Base-by-base conservation (phyloP, 176 grass and related monocot species). In the Metroxylon sagu region DNA sequence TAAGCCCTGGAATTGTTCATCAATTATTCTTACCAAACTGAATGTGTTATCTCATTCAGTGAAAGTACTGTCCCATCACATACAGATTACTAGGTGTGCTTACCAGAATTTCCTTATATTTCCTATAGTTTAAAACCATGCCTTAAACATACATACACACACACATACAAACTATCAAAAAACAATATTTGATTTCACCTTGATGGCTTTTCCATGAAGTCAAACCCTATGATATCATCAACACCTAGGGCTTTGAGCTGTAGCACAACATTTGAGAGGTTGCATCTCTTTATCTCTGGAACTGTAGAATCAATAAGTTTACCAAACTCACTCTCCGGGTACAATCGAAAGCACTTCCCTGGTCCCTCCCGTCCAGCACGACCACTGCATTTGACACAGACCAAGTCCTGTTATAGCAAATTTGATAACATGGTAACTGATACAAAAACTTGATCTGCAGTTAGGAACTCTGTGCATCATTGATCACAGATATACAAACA, bases 161-260 rank as follows among this genome's bases (percentile, higher is more conserved):
- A 23, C 21, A 50, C 5, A 58, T 59, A 8, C 54, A 74, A 28
- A 23, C 21, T 16, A 50, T 18, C 5, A 67, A 66, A 62, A 52
- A 70, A 54, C 8, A 50, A 69, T 15, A 67, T 16, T 29, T 3
- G 53, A 25, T 71, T 54, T 60, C 6, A 88, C 92, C 86, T 90
- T 66, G 87, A 82, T 66, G 92, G 92, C 59, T 97, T 97, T 66
- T 97, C 92, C 81, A 97, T 97, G 72, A 91, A 91, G 85, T 97
- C 87, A 17, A 97, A 97, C 58, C 87, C 91, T 50, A 97, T 74
- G 51, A 91, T 91, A 57, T 97, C 87, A 83, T 97, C 87, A 70
- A 97, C 85, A 60, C 81, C 87, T 59, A 97, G 87, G 80, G 92
- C 87, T 78, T 97, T 97, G 14, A 97, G 83, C 57, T 91, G 92